Evolutionary conservation across 2,329 filamentous ascomycete genomes (phyloP).

Genomic region (Tolypocladium paradoxum): DNA sequence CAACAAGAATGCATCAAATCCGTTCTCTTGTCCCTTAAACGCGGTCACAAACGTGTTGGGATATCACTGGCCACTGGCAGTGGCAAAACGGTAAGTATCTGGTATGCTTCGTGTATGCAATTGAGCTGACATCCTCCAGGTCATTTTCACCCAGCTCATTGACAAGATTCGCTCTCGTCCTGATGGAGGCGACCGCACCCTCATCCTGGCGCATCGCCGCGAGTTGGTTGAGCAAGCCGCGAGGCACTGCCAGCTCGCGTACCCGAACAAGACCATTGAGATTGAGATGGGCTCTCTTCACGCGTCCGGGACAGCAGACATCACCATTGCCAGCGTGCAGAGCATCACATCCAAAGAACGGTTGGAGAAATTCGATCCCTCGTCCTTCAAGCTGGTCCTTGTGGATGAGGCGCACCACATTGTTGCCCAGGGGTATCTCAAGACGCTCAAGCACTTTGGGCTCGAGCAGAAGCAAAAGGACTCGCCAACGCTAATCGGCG

Average conservation of each 20-base stretch:
- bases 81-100: constrained; percentile 63
- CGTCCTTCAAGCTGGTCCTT: constrained; percentile 74
- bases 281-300: constrained; percentile 80
- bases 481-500: constrained; percentile 65
- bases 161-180: constrained; percentile 52
- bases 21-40: constrained; percentile 56
- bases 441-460: constrained; percentile 67
- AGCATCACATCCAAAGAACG: constrained; percentile 70
- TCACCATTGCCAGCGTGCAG: constrained; percentile 83
- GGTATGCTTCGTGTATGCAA: neutral
- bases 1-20: constrained; percentile 87
- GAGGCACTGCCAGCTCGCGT: constrained; percentile 68
- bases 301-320: constrained; percentile 74
- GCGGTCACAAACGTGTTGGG: constrained; percentile 69
- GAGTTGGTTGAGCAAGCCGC: constrained; percentile 94
- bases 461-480: constrained; percentile 37
- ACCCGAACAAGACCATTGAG: constrained; percentile 72
- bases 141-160: constrained; percentile 95
- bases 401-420: constrained; percentile 98
- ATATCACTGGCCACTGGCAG: constrained; percentile 81
- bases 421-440: constrained; percentile 70
- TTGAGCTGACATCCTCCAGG: constrained; percentile 31
- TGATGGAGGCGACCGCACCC: constrained; percentile 54
- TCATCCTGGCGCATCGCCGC: constrained; percentile 84
- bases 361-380: constrained; percentile 72